phyloP scores from a whole-genome alignment of 176 grass and related monocot species.

The Rhynchospora breviuscula region DNA sequence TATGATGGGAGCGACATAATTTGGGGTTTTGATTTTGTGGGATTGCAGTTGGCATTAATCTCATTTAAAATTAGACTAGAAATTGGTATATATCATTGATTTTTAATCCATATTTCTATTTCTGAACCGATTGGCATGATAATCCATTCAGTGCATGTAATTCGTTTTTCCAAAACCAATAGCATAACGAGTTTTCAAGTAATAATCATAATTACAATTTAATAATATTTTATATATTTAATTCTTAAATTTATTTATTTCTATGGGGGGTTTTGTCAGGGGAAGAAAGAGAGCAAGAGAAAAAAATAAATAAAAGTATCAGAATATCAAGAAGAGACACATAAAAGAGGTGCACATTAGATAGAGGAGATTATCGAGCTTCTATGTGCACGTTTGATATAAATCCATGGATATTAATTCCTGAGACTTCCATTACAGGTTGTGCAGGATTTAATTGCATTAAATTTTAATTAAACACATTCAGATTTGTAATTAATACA shows the following conservation, averaged over 20 bases:
- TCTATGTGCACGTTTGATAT: too few species aligned
- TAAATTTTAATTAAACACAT: too few species aligned
- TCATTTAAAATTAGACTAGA: not conserved
- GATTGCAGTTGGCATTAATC: not conserved
- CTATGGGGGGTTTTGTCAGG: not conserved
- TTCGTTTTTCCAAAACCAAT: not conserved
- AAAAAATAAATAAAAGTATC: not conserved
- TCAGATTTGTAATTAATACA: too few species aligned
- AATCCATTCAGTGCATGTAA: not conserved
- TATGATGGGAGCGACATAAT: not conserved
- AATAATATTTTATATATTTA: not conserved
- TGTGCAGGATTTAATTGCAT: too few species aligned
- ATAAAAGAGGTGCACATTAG: not conserved
- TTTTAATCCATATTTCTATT: not conserved
- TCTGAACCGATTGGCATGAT: not conserved
- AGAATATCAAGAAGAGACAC: not conserved
- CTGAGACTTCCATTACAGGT: too few species aligned
- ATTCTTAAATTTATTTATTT: not conserved
- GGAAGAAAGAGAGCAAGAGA: not conserved
- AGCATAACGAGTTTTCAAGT: not conserved
- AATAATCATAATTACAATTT: not conserved
- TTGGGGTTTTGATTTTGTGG: not conserved
- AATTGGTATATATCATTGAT: not conserved
- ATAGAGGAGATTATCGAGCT: too few species aligned
- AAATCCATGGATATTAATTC: too few species aligned